Base-by-base conservation (phyloP, 257 asterid species). In the Cruciata laevipes region DNA sequence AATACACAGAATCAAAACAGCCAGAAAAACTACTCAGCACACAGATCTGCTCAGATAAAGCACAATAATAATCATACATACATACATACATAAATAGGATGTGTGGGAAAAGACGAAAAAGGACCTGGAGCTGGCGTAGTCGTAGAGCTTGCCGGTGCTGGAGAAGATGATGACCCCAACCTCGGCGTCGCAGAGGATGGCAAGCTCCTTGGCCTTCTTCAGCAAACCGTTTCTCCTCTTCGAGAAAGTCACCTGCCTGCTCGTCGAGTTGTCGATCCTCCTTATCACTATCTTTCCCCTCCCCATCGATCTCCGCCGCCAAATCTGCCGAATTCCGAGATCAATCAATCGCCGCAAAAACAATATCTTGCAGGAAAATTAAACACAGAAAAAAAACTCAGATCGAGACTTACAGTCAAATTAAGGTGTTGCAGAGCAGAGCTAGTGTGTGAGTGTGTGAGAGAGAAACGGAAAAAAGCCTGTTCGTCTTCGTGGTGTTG, bases 91-190 rank as follows among this genome's bases (percentile, higher is more conserved):
- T 25, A n/a, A 16, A 21, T 13, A 16, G 53, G 52, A n/a, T n/a
- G n/a, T n/a, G n/a, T n/a, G n/a, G 40, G 27, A 65, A 65, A 70
- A 66, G 44, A 60, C 61, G 66, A 63, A 55, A 66, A 33, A 44
- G 32, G 27, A 80, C 84, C 84, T 77, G 84, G 84, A 67, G 71
- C 71, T 80, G 6, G 80, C 44, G 61, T 47, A 80, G 61, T 80
- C 84, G 58, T 76, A 80, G 52, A 80, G 84, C 63, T 74, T 80
- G 31, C 69, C 79, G 17, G 84, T 80, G 40, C 84, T 80, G 68
- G 84, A 80, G 80, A 80, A 80, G 66, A 80, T 76, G 65, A 80
- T 68, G 37, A 80, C 84, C 73, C 84, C 84, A 52, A 77, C 80
- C 65, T 80, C 82, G 7, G 84, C 84, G 20, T 80, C 82, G 58